phyloP scores from a whole-genome alignment of 179 eudicot species.

The Silene noctiflora region DNA sequence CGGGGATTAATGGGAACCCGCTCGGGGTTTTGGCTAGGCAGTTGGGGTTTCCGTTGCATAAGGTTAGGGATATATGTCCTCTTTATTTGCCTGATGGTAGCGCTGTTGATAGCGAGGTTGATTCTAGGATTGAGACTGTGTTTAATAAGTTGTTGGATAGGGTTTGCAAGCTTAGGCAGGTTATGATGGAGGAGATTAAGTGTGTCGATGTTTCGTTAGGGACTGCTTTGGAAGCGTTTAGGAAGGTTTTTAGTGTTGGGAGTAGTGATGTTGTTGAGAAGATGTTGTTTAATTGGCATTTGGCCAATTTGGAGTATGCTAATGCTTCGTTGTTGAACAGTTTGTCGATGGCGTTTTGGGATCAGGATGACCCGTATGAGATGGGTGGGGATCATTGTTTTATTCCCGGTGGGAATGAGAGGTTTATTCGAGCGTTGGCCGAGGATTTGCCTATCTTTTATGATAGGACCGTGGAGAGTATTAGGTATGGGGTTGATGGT shows the following conservation, averaged over 20 bases:
- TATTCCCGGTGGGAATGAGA: conserved; percentile 92
- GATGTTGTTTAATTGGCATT: conserved; percentile 95
- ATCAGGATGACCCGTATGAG: conserved; percentile 97
- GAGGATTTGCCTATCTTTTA: conserved; percentile 82
- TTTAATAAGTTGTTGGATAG: conserved; percentile 91
- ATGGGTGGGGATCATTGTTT: conserved; percentile 99
- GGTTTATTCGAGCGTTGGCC: conserved; percentile 71
- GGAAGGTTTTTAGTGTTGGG: conserved; percentile 62
- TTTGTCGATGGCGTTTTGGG: conserved; percentile 95
- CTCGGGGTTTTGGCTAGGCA: conserved; percentile 90
- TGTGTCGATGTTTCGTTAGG: conserved; percentile 80
- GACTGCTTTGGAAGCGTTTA: conserved; percentile 77
- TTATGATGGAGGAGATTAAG: conserved; percentile 80
- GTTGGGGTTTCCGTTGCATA: conserved; percentile 76
- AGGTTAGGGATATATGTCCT: conserved; percentile 94
- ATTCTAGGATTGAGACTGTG: conserved; percentile 63
- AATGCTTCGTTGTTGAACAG: conserved; percentile 78
- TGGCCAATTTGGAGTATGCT: conserved; percentile 94
- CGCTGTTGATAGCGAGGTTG: conserved; percentile 58
- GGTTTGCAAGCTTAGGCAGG: conserved; percentile 92
- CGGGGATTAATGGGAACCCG: conserved; percentile 95
- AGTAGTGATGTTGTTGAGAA: conserved; percentile 62
- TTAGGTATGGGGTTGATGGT: conserved; percentile 85
- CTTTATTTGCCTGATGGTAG: conserved; percentile 81
- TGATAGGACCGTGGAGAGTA: conserved; percentile 48